phyloP scores from a whole-genome alignment of 2,329 filamentous ascomycete genomes.

The Paecilomyces sp. region DNA sequence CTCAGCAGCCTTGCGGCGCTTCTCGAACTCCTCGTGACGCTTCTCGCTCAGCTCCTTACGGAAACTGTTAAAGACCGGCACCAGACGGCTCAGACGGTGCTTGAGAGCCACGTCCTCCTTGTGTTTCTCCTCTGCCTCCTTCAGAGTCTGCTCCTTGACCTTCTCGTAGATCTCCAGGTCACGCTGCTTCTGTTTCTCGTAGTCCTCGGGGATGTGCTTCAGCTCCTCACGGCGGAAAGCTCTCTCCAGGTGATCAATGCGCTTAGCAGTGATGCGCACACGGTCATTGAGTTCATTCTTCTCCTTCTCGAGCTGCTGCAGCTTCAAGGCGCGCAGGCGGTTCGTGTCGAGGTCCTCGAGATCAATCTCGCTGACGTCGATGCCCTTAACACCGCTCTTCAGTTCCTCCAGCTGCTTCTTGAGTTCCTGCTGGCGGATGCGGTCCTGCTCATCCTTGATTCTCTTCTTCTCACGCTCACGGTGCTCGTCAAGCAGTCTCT shows the following conservation, averaged over 20 bases:
- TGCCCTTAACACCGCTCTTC: slow-evolving; percentile 75
- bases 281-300: slow-evolving; percentile 94
- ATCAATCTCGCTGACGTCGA: slow-evolving; percentile 65
- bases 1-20: slow-evolving; percentile 83
- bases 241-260: slow-evolving; percentile 93
- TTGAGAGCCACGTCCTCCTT: slow-evolving; percentile 88
- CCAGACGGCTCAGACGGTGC: slow-evolving; percentile 78
- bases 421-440: slow-evolving; percentile 85
- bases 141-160: slow-evolving; percentile 68
- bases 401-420: slow-evolving; percentile 89
- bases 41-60: slow-evolving; percentile 74
- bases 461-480: slow-evolving; percentile 82
- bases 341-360: slow-evolving; percentile 83
- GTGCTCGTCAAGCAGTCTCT: slow-evolving; percentile 85
- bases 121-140: slow-evolving; percentile 80
- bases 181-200: slow-evolving; percentile 69
- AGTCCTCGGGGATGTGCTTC: slow-evolving; percentile 84
- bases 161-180: slow-evolving; percentile 77
- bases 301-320: slow-evolving; percentile 92
- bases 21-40: slow-evolving; percentile 92
- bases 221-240: slow-evolving; percentile 92
- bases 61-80: slow-evolving; percentile 79
- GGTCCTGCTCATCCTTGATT: slow-evolving; percentile 77
- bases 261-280: slow-evolving; percentile 85
- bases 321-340: slow-evolving; percentile 86